These are phyloP conservation scores for Pythium diclinum DNA, from an alignment of 352 stramenopile genomes.

Conservation along the genomic window DNA sequence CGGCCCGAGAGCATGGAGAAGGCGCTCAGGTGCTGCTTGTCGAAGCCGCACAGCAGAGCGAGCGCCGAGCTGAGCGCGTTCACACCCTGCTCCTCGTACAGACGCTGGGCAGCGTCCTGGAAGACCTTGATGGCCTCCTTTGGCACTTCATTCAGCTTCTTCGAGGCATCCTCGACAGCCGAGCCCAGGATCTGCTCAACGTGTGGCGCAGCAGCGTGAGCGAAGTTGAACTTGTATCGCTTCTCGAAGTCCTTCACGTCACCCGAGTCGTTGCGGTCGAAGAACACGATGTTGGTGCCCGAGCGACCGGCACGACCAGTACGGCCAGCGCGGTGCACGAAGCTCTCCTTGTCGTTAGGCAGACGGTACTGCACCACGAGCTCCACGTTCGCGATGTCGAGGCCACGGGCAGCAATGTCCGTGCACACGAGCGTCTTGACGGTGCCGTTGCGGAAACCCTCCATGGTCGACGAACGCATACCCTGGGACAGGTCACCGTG, in stretches of 20 bases:
- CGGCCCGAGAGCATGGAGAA: slow-evolving; percentile 79
- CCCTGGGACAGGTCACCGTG: slow-evolving; percentile 81
- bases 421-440: slow-evolving; percentile 93
- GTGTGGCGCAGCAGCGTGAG: slow-evolving; percentile 47
- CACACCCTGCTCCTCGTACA: slow-evolving; percentile 59
- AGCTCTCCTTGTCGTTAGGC: slow-evolving; percentile 92
- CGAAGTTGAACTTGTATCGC: slow-evolving; percentile 75
- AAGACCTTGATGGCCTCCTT: slow-evolving; percentile 49
- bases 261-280: slow-evolving; percentile 56
- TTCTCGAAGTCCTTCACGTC: slow-evolving; percentile 79
- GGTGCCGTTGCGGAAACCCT: slow-evolving; percentile 92
- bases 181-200: slow-evolving; percentile 63
- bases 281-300: slow-evolving; percentile 86
- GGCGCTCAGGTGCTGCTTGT: slow-evolving; percentile 56
- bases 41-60: slow-evolving; percentile 73
- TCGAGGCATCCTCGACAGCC: slow-evolving; percentile 47
- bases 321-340: slow-evolving; percentile 91
- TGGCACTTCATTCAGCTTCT: slow-evolving; percentile 51
- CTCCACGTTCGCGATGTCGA: slow-evolving; percentile 89
- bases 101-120: slow-evolving; percentile 44
- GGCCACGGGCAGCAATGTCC: slow-evolving; percentile 86
- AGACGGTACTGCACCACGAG: slow-evolving; percentile 94
- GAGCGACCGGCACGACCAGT: slow-evolving; percentile 84
- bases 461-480: slow-evolving; percentile 94
- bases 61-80: slow-evolving; percentile 60